Evolutionary conservation across 192 early-diverging fungal species (phyloP), one percentile per base, ranked within the genome.

Genomic region (Lobosporangium transversale): DNA sequence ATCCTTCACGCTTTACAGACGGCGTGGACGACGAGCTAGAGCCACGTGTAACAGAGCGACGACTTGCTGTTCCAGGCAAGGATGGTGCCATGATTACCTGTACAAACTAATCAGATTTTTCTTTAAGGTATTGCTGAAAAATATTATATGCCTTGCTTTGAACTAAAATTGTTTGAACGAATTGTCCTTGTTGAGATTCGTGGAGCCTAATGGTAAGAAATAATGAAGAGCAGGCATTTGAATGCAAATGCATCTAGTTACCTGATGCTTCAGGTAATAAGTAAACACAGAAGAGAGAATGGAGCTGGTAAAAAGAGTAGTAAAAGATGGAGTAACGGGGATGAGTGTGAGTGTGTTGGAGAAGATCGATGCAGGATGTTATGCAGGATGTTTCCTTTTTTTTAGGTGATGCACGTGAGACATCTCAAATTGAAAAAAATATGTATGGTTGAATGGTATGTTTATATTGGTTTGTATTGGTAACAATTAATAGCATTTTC

Each of bases 51-150:
- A 50, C 50, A 7, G 27, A 24, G 17, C 67, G 67, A 53, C 67
- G 57, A 5, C 66, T 26, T 17, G 37, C 33, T 47, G 65, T 53
- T 17, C 67, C 58, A 20, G 67, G 67, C 29, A 69, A 18, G 45
- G 67, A 69, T 53, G 67, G 67, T 27, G 58, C 57, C 67, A 69
- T 69, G 20, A 9, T 36, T 5, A 37, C 24, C n/a, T 40, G 54
- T n/a, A 18, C n/a, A 31, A 4, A 14, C 17, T 53, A 4, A 18
- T 53, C 45, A 15, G 15, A 18, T 9, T 48, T n/a, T 48, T n/a
- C 45, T 9, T 48, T 18, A 14, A 7, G 14, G 37, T 40, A 40
- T 10, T 40, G 14, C 8, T 40, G 14, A 14, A 10, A 14, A 14
- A 7, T 10, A 14, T 40, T 7, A 14, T 53, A 17, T 11, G 3